A percentile compares a stretch with the other conserved stretches of the same genome.
Evolutionary conservation across 192 early-diverging fungal species (phyloP).

Genomic region (Coemansia sp.): DNA sequence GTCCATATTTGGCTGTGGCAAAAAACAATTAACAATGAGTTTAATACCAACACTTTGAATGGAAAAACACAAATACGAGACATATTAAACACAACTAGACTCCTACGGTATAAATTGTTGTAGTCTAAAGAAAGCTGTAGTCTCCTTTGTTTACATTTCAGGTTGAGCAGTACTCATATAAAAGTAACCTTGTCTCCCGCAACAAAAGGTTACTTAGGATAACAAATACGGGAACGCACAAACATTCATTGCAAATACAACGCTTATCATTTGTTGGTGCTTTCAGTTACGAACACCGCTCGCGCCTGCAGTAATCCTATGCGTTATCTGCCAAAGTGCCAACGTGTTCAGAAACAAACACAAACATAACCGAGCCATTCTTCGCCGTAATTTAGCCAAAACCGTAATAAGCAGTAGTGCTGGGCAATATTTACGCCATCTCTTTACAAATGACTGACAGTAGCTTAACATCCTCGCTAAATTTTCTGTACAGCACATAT

Average conservation of each 20-base stretch:
- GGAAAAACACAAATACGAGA: neutral
- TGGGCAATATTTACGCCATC: neutral
- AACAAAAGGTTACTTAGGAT: too few species aligned
- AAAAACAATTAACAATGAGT: slow-evolving; percentile 5
- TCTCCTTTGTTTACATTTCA: neutral
- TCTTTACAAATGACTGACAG: neutral
- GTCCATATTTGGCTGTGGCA: neutral
- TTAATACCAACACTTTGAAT: neutral
- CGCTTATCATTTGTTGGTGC: too few species aligned
- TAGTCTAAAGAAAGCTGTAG: neutral
- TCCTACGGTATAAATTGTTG: neutral
- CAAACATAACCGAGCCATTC: neutral
- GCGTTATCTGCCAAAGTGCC: neutral
- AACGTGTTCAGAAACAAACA: neutral
- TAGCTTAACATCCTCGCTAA: neutral
- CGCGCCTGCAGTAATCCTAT: neutral
- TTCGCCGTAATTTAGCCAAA: neutral
- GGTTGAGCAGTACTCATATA: neutral
- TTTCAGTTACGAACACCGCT: neutral
- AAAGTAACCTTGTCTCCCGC: neutral
- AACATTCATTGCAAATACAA: too few species aligned
- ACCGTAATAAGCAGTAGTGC: neutral
- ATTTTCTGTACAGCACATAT: too few species aligned
- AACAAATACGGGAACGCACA: too few species aligned
- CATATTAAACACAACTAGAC: neutral